Evolutionary conservation across 371 early-diverging fungal species (phyloP).

Genomic region (Mucor plumbeus): DNA sequence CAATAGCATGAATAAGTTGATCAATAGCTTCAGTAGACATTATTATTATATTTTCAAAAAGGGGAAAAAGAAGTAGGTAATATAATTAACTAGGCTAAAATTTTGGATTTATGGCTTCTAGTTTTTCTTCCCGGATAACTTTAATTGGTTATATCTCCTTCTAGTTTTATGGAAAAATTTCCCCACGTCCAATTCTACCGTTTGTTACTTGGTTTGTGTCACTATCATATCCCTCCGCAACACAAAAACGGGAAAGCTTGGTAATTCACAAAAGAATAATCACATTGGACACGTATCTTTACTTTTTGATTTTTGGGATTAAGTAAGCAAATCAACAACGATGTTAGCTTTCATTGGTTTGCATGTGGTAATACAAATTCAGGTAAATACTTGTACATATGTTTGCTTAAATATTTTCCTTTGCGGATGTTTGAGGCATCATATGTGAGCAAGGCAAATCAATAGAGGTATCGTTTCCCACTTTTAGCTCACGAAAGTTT

Average conservation of each 20-base stretch:
- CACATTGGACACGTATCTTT: not conserved
- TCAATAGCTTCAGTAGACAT: constrained; percentile 29
- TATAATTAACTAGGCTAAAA: not conserved
- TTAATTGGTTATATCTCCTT: not conserved
- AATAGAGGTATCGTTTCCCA: no score
- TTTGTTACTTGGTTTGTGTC: not conserved
- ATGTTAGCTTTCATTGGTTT: not conserved
- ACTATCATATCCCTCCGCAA: not conserved
- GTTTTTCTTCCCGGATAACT: constrained; percentile 2
- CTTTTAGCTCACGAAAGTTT: no score
- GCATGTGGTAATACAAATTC: not conserved
- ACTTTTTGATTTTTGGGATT: not conserved
- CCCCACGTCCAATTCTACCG: not conserved
- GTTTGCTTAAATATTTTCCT: no score
- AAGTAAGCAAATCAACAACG: not conserved
- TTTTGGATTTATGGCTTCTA: not conserved
- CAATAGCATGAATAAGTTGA: constrained; percentile 44
- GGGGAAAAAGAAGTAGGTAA: not conserved
- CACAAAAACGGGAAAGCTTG: not conserved
- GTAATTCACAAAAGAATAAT: not conserved
- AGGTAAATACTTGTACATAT: not conserved
- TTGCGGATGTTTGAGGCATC: no score
- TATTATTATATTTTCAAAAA: not conserved
- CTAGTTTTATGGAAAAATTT: not conserved
- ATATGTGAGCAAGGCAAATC: no score